These are phyloP conservation scores for Colletotrichum kahawae DNA, from an alignment of 2,329 filamentous ascomycete genomes.

Conservation along the genomic window DNA sequence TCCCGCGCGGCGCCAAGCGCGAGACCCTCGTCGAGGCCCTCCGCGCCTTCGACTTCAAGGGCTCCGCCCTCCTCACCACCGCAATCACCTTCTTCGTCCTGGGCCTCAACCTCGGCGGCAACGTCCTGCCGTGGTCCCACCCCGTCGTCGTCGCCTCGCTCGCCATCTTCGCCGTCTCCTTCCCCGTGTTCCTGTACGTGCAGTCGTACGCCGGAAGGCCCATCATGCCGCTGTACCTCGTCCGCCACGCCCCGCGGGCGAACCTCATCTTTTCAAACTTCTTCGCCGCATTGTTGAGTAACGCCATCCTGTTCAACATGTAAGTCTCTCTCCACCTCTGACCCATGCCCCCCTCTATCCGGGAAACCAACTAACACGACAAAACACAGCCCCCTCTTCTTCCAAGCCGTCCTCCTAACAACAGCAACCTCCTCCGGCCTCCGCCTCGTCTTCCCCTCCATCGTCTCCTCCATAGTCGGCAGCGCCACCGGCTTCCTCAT, in stretches of 20 bases:
- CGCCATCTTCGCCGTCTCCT: slow-evolving; percentile 48
- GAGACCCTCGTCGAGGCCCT: slow-evolving; percentile 54
- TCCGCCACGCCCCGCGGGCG: slow-evolving; percentile 55
- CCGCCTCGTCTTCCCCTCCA: slow-evolving; percentile 68
- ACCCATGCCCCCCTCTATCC: too few relatives aligned
- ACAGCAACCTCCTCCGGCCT: slow-evolving; percentile 75
- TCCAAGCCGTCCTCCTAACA: slow-evolving; percentile 75
- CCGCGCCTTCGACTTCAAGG: slow-evolving; percentile 60
- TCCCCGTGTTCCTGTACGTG: slow-evolving; percentile 56
- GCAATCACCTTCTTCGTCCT: slow-evolving; percentile 64
- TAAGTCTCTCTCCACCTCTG: slow-evolving; percentile 30
- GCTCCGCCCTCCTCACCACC: slow-evolving; percentile 57
- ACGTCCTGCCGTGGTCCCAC: slow-evolving; percentile 65
- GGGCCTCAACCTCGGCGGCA: slow-evolving; percentile 68
- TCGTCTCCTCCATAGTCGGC: slow-evolving; percentile 59
- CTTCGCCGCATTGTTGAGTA: slow-evolving; percentile 54
- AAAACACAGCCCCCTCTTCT: slow-evolving; percentile 69
- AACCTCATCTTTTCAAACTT: slow-evolving; percentile 64
- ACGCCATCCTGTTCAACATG: slow-evolving; percentile 66
- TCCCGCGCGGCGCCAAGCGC: slow-evolving; percentile 43
- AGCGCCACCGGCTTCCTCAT: slow-evolving; percentile 67
- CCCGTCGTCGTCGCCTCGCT: slow-evolving; percentile 61
- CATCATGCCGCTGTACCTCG: slow-evolving; percentile 64
- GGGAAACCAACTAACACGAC: background rate
- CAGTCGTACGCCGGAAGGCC: slow-evolving; percentile 57